Evolutionary conservation across 306 rosid species (phyloP).

Genomic region (Elaeagnus macrophylla): DNA sequence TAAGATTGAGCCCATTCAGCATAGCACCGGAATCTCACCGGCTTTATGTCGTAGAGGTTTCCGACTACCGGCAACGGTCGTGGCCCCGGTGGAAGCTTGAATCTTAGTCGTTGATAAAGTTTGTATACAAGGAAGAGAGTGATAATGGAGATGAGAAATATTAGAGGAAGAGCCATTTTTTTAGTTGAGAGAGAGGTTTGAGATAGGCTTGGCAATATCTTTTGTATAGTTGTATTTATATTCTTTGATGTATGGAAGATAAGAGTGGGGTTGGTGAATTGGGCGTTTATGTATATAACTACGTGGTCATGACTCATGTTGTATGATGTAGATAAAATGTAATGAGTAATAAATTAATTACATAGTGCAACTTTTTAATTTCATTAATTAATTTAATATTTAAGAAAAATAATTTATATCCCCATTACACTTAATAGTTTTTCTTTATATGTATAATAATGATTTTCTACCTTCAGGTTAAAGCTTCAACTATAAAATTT

Average conservation of each 20-base stretch:
- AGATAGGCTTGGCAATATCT: too few species aligned
- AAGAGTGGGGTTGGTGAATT: too few species aligned
- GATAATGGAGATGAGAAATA: conserved; percentile 15
- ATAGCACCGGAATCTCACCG: conserved; percentile 75
- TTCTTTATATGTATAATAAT: too few species aligned
- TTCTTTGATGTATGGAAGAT: not conserved
- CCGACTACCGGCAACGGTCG: conserved; percentile 75
- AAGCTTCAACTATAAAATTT: too few species aligned
- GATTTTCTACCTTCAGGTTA: too few species aligned
- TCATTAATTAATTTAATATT: too few species aligned
- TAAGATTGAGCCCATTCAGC: conserved; percentile 67
- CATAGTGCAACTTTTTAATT: conserved; percentile 61
- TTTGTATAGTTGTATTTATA: not conserved
- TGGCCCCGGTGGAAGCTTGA: conserved; percentile 84
- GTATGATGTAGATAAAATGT: not conserved
- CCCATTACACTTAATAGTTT: too few species aligned
- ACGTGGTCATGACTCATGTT: conserved; percentile 28
- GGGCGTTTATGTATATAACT: not conserved
- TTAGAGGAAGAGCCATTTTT: conserved; percentile 10
- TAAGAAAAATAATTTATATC: too few species aligned
- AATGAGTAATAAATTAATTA: conserved; percentile 14
- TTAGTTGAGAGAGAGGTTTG: not conserved
- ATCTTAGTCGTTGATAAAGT: conserved; percentile 41
- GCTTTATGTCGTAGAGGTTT: conserved; percentile 73
- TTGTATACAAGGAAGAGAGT: conserved; percentile 26